Evolutionary conservation across 495 filamentous ascomycete species (phyloP).

Genomic region (Extremus antarcticus): DNA sequence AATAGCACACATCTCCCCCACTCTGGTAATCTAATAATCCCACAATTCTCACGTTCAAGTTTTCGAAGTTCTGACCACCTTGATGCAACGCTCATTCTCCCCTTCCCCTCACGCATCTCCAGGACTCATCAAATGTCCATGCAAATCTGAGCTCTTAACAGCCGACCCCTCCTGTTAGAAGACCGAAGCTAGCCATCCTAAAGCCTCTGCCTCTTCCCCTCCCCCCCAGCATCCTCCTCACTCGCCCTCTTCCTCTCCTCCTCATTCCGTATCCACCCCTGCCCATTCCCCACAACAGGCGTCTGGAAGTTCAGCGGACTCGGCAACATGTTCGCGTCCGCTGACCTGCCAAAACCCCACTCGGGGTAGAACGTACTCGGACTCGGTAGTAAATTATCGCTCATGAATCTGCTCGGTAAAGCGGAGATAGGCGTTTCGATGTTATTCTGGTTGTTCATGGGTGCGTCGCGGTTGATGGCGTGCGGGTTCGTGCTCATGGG

Average conservation of each 20-base stretch:
- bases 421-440: constrained; percentile 98
- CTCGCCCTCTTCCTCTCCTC: constrained; percentile 33
- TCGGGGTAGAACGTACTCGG: constrained; percentile 88
- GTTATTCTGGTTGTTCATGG: constrained; percentile 22
- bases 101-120: too few species aligned
- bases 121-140: too few species aligned
- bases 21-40: too few species aligned
- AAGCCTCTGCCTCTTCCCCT: neutral
- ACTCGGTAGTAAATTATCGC: constrained; percentile 70
- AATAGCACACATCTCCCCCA: too few species aligned
- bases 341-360: constrained; percentile 56
- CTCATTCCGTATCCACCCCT: constrained; percentile 34
- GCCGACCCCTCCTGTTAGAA: too few species aligned
- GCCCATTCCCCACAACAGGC: constrained; percentile 54
- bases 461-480: constrained; percentile 34
- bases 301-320: constrained; percentile 89
- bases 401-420: constrained; percentile 80
- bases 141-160: too few species aligned
- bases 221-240: neutral
- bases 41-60: too few species aligned
- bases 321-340: constrained; percentile 62
- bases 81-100: too few species aligned
- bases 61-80: too few species aligned
- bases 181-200: neutral
- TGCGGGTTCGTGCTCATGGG: constrained; percentile 47